Evolutionary conservation across 768 basidiomycete species (phyloP), one percentile per base, ranked within the genome.

Genomic region (Boletus coccyginus): DNA sequence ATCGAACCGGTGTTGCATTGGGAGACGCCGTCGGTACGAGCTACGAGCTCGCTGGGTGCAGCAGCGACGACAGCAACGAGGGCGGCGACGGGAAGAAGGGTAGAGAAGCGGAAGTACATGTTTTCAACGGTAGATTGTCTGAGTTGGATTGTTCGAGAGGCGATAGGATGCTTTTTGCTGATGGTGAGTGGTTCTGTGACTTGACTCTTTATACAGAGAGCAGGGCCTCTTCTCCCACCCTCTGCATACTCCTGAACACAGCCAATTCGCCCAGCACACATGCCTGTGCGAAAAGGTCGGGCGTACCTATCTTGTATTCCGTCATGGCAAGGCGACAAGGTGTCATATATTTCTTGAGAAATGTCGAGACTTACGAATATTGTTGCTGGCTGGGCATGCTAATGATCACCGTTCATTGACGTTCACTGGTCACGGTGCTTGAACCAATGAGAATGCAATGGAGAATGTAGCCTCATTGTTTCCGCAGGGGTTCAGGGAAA

Each of bases 141-240:
- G 21, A 21, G 21, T 27, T 27, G 6, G 27, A 27, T 27, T 21
- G 21, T 21, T 27, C 27, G 27, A 27, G 27, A 27, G 27, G 39
- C 29, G 16, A 41, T 41, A 35, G n/a, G 32, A 24, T 19, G 11
- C 21, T 21, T 21, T 21, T 50, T 11, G 19, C 41, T 49, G 52
- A 39, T 45, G 44, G 10, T 52, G 29, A 40, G 7, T 1, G 5
- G 12, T 9, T 31, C 13, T 36, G 5, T 7, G 5, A 29, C 36
- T 9, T 10, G 17, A 13, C 42, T 21, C 56, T 57, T 61, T 65
- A 65, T 65, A 61, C 45, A 2, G 31, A 31, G 10, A 27, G 11
- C 7, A 8, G 29, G 7, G 19, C 17, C 29, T 19, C n/a, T 35
- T 27, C 32, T 21, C 19, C 5, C 27, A 27, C 6, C 17, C 7